Conservation (phyloP, 2,329 filamentous ascomycete genomes). For the Colletotrichum tabaci region DNA sequence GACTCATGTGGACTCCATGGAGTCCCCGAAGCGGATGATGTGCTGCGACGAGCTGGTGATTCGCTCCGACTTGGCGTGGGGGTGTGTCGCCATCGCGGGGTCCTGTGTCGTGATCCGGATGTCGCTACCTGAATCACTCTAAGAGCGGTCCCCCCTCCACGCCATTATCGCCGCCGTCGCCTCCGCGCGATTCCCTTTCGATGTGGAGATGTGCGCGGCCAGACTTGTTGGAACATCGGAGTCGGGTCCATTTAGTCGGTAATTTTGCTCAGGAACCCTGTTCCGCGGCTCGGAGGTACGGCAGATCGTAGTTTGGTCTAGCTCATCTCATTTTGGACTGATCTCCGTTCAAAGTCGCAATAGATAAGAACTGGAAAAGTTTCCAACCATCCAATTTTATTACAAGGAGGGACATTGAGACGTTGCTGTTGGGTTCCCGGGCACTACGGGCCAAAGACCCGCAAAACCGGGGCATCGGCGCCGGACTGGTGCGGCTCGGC, state of each 20-base stretch:
- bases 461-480: neutral
- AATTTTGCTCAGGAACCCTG: too few species aligned
- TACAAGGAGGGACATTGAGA: too few species aligned
- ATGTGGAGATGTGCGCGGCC: neutral
- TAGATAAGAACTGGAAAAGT: neutral
- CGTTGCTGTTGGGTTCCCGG: neutral
- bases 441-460: neutral
- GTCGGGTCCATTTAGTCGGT: neutral
- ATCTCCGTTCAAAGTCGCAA: too few species aligned
- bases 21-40: conserved; percentile 27
- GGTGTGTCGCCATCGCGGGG: conserved; percentile 42
- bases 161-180: neutral
- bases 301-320: neutral
- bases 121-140: conserved; percentile 13
- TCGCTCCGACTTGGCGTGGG: conserved; percentile 38
- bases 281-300: neutral
- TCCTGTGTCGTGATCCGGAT: conserved; percentile 39
- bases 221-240: neutral
- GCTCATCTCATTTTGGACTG: too few species aligned
- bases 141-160: neutral
- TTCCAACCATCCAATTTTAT: neutral
- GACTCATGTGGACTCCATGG: conserved; percentile 10
- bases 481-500: neutral
- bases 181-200: neutral
- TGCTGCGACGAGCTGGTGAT: conserved; percentile 37